Conservation (phyloP, 2,329 filamentous ascomycete genomes). For the Acrodontium crateriforme region DNA sequence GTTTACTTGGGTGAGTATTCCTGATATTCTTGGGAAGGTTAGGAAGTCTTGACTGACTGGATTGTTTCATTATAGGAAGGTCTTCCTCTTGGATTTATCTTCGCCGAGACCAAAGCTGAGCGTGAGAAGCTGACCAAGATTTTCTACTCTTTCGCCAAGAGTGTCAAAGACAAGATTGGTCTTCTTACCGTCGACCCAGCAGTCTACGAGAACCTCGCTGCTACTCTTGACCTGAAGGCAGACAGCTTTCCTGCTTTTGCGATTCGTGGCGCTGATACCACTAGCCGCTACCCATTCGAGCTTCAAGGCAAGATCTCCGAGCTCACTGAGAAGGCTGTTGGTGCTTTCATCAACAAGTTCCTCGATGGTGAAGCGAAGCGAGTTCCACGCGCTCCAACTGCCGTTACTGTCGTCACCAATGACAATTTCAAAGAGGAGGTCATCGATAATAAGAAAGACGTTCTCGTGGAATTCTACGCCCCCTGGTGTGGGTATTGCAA, state of each 20-base stretch:
- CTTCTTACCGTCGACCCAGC: constrained; percentile 96
- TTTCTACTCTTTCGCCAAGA: constrained; percentile 76
- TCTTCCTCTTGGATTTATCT: constrained; percentile 92
- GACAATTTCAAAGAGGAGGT: constrained; percentile 88
- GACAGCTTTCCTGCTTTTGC: constrained; percentile 95
- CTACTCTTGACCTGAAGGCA: constrained; percentile 91
- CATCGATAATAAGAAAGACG: constrained; percentile 88
- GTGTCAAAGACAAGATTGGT: constrained; percentile 90
- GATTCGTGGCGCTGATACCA: constrained; percentile 90
- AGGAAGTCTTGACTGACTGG: too few relatives aligned
- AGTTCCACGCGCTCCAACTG: constrained; percentile 89
- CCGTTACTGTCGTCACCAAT: constrained; percentile 79
- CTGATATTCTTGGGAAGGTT: constrained; percentile 14
- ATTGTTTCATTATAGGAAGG: constrained; percentile 41
- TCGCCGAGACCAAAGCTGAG: constrained; percentile 83
- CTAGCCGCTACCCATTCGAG: constrained; percentile 83
- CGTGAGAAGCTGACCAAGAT: constrained; percentile 61
- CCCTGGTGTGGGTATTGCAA: constrained; percentile 67
- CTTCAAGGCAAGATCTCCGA: constrained; percentile 57
- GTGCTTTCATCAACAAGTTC: constrained; percentile 75
- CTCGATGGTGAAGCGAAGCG: constrained; percentile 83
- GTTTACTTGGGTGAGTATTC: constrained; percentile 73
- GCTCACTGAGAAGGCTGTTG: constrained; percentile 59
- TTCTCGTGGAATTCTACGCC: constrained; percentile 95
- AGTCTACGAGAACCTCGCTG: constrained; percentile 83